phyloP scores from a whole-genome alignment of 805 yeast genomes.

The Myxozyma geophila region DNA sequence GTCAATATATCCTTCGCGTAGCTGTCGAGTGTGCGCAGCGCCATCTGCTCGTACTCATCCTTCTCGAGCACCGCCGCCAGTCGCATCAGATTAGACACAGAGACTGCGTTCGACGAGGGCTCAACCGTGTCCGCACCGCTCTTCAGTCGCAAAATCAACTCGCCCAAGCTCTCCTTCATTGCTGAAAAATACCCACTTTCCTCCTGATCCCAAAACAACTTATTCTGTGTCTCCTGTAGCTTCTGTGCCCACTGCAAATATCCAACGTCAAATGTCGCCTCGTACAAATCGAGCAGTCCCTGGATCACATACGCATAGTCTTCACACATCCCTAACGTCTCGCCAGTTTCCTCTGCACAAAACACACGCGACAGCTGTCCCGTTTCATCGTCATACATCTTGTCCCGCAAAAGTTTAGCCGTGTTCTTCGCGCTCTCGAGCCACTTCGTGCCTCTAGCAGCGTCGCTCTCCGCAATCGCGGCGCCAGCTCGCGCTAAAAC shows the following conservation, averaged over 20 bases:
- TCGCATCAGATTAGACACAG: conserved; percentile 43
- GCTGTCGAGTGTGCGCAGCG: conserved; percentile 24
- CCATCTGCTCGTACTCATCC: conserved; percentile 18
- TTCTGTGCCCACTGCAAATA: conserved; percentile 43
- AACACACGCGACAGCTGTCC: conserved; percentile 38
- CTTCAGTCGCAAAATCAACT: conserved; percentile 46
- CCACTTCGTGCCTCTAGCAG: conserved; percentile 30
- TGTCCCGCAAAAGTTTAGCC: conserved; percentile 39
- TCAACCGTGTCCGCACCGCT: conserved; percentile 46
- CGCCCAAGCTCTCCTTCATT: conserved; percentile 20
- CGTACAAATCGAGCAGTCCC: conserved; percentile 47
- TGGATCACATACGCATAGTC: conserved; percentile 47
- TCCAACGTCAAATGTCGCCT: conserved; percentile 41
- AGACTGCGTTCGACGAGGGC: conserved; percentile 47
- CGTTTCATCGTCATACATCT: conserved; percentile 37
- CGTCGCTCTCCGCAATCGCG: conserved; percentile 31
- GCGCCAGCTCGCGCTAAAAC: conserved; percentile 45
- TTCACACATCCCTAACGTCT: conserved; percentile 43
- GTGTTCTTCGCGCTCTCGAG: conserved; percentile 40
- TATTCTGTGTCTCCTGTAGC: conserved; percentile 44
- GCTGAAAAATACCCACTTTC: conserved; percentile 45
- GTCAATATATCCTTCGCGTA: conserved; percentile 24
- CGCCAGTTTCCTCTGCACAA: conserved; percentile 18
- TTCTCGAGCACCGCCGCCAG: conserved; percentile 38
- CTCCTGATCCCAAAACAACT: conserved; percentile 44